Base-by-base conservation (phyloP, 1,284 basidiomycete species). In the Heliocybe sulcata region DNA sequence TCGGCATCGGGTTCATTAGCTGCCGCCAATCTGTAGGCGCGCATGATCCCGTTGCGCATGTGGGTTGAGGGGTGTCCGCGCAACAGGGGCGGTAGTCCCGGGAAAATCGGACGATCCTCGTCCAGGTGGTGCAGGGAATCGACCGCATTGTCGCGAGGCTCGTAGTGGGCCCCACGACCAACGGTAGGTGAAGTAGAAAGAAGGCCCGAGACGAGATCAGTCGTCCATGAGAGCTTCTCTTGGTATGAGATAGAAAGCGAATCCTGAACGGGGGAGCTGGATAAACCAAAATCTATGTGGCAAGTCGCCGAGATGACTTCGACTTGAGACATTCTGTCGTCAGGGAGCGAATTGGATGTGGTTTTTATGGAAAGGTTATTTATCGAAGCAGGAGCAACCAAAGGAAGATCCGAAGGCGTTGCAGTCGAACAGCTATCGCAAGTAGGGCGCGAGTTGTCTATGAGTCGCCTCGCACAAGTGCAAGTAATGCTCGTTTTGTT, bases 1-100 rank as follows among this genome's bases (percentile, higher is more conserved):
- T 99, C 97, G 12, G 92, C 87, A 64, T 94, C 83, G 20, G 77
- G 75, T 59, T 80, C 77, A 57, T 79, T 75, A 27, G 74, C 73
- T 42, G 74, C 75, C 14, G 77, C 71, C 25, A 78, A 72, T 51
- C 72, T 72, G 11, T 77, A 73, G 1, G 87, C 83, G 31, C 77
- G 75, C 71, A 88, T 82, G 57, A 92, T 81, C 14, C 87, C 87
- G 57, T 81, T 79, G 54, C 87, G 76, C 54, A 92, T 77, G 66
- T 90, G 85, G 23, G 85, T 66, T 55, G 88, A 83, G 49, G 85
- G 76, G 60, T 87, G 85, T 20, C 88, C 89, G 57, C 74, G 73
- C 60, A 76, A 68, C 45, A 92, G 77, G 27, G 83, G 79, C 8
- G 89, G 87, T 6, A 92, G 73, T 12, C 73, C 76, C 8, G 81